Evolutionary conservation across 306 rosid species (phyloP).

Genomic region (Alnus rubra): DNA sequence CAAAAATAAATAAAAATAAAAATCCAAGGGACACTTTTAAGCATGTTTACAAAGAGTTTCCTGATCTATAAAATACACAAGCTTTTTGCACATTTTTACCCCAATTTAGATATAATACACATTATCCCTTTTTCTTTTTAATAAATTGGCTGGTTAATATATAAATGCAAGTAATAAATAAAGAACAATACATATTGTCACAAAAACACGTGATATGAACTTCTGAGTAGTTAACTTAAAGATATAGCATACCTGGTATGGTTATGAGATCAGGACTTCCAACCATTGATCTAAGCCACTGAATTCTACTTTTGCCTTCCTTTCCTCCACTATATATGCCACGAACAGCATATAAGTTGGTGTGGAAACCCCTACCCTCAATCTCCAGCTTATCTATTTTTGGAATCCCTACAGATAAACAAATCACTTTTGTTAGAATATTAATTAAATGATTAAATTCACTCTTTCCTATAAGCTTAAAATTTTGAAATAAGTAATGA

Average conservation of each 20-base stretch:
- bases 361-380: conserved; percentile 97
- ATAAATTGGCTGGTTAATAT: neutral
- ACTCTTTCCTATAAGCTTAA: too few species aligned
- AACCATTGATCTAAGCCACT: conserved; percentile 99
- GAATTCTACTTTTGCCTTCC: conserved; percentile 94
- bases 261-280: conserved; percentile 99
- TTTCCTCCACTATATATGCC: conserved; percentile 94
- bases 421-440: neutral
- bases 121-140: conserved; percentile 1
- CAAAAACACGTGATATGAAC: neutral
- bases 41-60: neutral
- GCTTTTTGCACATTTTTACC: neutral
- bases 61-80: neutral
- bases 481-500: too few species aligned
- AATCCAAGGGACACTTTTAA: neutral
- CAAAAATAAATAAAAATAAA: too few species aligned
- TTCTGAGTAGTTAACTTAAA: conserved; percentile 6
- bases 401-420: conserved; percentile 68
- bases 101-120: neutral
- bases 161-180: neutral
- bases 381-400: conserved; percentile 91
- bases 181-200: neutral
- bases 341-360: conserved; percentile 90
- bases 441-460: too few species aligned
- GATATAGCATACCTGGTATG: conserved; percentile 69